Evolutionary conservation across 352 stramenopile species (phyloP).

Genomic region (Discostella stelligera): DNA sequence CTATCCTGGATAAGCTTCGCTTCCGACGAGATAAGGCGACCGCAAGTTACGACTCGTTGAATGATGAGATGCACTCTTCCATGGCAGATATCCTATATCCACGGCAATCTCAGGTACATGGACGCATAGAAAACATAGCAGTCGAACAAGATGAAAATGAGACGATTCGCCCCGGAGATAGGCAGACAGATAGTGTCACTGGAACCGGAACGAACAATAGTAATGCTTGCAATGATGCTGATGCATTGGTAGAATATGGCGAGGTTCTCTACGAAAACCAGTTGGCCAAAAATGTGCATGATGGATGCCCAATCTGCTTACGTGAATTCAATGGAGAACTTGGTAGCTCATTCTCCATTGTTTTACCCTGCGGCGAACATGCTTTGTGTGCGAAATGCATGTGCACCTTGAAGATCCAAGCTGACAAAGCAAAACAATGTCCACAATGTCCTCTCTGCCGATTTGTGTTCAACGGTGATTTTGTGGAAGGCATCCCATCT

Average conservation of each 20-base stretch:
- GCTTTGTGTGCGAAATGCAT: conserved; percentile 3
- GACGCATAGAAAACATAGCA: no score
- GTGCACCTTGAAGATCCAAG: conserved; percentile 3
- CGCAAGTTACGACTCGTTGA: no score
- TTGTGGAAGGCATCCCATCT: background rate
- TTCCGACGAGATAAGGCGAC: no score
- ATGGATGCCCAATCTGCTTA: conserved; percentile 7
- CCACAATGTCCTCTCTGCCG: conserved; percentile 3
- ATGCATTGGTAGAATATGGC: conserved; percentile 7
- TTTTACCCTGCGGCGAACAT: conserved; percentile 5
- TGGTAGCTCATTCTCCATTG: conserved; percentile 1
- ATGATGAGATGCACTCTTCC: no score
- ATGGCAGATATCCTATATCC: no score
- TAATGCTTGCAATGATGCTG: background rate
- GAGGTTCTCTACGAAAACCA: conserved; percentile 5
- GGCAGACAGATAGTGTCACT: background rate
- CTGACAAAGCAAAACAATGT: conserved; percentile 8
- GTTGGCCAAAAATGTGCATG: background rate
- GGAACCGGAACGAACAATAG: background rate
- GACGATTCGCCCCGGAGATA: conserved; percentile 3
- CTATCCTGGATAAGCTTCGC: no score
- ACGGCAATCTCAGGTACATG: no score
- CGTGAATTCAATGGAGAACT: conserved; percentile 7
- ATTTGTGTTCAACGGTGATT: conserved; percentile 5
- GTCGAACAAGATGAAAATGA: background rate